Evolutionary conservation across 257 asterid species (phyloP), one percentile per base, ranked within the genome.

Genomic region (Catharanthus roseus): DNA sequence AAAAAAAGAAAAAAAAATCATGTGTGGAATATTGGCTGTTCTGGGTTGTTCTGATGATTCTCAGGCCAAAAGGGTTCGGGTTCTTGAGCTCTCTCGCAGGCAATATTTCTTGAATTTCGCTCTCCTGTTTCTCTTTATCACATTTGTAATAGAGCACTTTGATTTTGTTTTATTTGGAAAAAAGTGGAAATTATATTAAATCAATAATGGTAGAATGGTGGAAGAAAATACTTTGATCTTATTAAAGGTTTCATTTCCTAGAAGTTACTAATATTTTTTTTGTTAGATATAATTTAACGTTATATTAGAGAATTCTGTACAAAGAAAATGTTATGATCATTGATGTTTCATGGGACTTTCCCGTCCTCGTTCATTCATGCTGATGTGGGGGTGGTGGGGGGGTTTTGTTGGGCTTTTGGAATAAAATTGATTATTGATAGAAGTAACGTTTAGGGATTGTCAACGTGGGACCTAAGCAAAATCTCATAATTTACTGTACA

Each of bases 21-120:
- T 93, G 98, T 91, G 98, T 82, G 98, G 98, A 73, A 93, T 93
- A 56, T 78, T 93, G 42, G 98, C 98, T 16, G 93, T 91, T 76
- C 74, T 93, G 85, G 96, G 97, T 12, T 93, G 98, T 70, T 79
- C 96, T 2, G 96, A 90, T 75, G 96, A 86, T 51, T 89, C 92
- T 80, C 98, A 91, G 81, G 91, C 96, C 64, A 93, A 93, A 72
- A 84, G 98, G 79, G 85, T 91, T 75, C 96, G 97, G 72, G 98
- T 93, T 26, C 98, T 93, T 78, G 97, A 93, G 95, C 98, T 93
- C 69, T 93, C 98, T 56, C 97, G 97, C 87, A 86, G 98, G 97
- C 73, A 73, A 28, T 68, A n/a, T n/a, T n/a, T n/a, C n/a, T 8
- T 29, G 26, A 50, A 6, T 44, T 55, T 56, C 36, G 6, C 29